Evolutionary conservation across 805 yeast genomes (phyloP).

Genomic region (Scheffersomyces coipomensis): DNA sequence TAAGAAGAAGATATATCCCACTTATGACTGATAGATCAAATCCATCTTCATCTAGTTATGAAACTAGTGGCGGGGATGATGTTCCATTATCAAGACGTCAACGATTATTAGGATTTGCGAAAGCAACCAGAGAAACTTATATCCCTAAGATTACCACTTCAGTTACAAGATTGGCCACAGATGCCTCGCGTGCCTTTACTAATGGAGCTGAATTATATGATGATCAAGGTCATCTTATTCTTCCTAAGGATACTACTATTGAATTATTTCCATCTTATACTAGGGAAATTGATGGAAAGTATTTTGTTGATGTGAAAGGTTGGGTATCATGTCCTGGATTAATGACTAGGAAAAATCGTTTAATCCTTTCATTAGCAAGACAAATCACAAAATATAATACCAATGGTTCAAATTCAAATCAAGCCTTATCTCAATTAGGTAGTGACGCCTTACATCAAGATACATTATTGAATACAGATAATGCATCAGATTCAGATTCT

Average conservation of each 20-base stretch:
- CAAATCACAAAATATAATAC: slow-evolving; percentile 53
- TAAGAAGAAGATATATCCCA: background rate
- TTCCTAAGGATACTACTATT: slow-evolving; percentile 61
- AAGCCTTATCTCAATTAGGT: slow-evolving; percentile 24
- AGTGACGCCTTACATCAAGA: slow-evolving; percentile 27
- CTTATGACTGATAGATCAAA: background rate
- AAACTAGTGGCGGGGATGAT: background rate
- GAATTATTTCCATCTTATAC: slow-evolving; percentile 44
- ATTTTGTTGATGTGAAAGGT: slow-evolving; percentile 65
- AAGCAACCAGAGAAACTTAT: slow-evolving; percentile 55
- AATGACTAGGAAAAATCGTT: slow-evolving; percentile 65
- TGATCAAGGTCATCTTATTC: slow-evolving; percentile 23
- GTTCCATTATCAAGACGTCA: slow-evolving; percentile 35
- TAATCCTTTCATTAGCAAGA: slow-evolving; percentile 66
- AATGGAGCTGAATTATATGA: slow-evolving; percentile 25
- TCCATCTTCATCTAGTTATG: background rate
- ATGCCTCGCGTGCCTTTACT: slow-evolving; percentile 35
- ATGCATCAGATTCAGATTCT: slow-evolving; percentile 21
- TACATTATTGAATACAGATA: slow-evolving; percentile 13
- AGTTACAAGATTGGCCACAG: slow-evolving; percentile 47
- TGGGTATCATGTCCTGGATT: slow-evolving; percentile 70
- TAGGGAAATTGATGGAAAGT: slow-evolving; percentile 19
- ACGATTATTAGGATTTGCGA: slow-evolving; percentile 49
- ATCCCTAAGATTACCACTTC: slow-evolving; percentile 52
- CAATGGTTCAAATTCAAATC: slow-evolving; percentile 7